These are phyloP conservation scores for Vigna unguiculata DNA, from an alignment of 306 rosid species.

Conservation along the genomic window DNA sequence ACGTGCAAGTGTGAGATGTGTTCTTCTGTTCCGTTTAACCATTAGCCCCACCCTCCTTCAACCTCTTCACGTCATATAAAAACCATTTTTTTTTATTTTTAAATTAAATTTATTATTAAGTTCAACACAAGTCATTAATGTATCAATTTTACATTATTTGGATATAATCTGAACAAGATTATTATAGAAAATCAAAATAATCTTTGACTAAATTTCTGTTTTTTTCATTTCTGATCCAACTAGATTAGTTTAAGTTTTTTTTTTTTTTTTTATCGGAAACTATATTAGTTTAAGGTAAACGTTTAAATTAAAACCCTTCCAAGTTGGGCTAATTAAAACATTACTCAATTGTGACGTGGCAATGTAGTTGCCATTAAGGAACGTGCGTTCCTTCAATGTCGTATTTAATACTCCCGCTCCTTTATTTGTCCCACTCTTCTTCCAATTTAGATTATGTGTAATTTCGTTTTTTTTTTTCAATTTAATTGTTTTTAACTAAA, in stretches of 20 bases:
- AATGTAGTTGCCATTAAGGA: not conserved
- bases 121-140: too few species aligned
- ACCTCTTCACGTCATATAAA: not conserved
- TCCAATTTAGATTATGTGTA: not conserved
- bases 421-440: not conserved
- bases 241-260: too few species aligned
- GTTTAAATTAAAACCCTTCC: too few species aligned
- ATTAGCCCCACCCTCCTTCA: not conserved
- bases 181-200: too few species aligned
- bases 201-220: too few species aligned
- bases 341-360: not conserved
- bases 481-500: too few species aligned
- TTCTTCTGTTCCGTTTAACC: not conserved
- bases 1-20: conserved; percentile 18
- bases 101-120: not conserved
- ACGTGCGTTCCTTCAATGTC: not conserved
- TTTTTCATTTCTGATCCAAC: too few species aligned
- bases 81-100: not conserved
- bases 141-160: too few species aligned
- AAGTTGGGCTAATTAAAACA: not conserved
- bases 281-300: too few species aligned
- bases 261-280: too few species aligned
- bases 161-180: too few species aligned
- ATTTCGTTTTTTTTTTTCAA: not conserved
- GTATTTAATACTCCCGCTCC: not conserved